Conservation (phyloP, 768 basidiomycete genomes). For the Auriscalpium vulgare region DNA sequence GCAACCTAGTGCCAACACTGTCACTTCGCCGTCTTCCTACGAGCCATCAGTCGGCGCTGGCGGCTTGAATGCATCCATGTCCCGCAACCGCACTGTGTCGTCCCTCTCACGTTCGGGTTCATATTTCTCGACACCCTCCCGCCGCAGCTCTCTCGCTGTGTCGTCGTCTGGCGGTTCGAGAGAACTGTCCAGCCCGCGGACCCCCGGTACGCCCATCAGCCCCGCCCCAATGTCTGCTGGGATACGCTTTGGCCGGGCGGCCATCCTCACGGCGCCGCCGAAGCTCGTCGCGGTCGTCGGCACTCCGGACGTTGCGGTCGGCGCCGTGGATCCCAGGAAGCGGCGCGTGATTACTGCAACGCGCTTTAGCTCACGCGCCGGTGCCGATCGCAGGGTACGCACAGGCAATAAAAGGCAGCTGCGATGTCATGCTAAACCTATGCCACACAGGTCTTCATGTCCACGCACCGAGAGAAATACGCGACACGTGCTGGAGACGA, state of each 20-base stretch:
- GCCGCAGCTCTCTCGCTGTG: constrained; percentile 24
- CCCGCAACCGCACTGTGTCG: constrained; percentile 36
- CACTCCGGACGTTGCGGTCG: constrained; percentile 84
- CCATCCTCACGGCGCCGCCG: constrained; percentile 78
- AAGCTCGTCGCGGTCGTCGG: constrained; percentile 76
- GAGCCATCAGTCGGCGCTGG: constrained; percentile 18
- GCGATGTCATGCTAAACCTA: no score
- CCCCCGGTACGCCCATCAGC: constrained; percentile 41
- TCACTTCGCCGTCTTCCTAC: constrained; percentile 9
- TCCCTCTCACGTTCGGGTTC: constrained; percentile 49
- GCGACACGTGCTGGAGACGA: constrained; percentile 11
- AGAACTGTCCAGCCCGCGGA: constrained; percentile 28
- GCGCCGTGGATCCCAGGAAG: constrained; percentile 80
- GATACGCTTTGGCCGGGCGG: constrained; percentile 57
- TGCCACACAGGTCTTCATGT: constrained; percentile 61
- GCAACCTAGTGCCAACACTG: constrained; percentile 8
- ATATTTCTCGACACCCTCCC: constrained; percentile 36
- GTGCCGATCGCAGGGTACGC: constrained; percentile 75
- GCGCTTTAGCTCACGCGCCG: constrained; percentile 74
- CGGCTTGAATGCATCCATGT: constrained; percentile 16
- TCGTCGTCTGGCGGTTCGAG: constrained; percentile 14
- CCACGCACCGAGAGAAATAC: constrained; percentile 65
- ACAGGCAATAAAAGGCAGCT: not conserved
- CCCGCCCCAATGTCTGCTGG: constrained; percentile 31
- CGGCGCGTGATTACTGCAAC: constrained; percentile 82